These are phyloP conservation scores for Marasmius fiardii DNA, from an alignment of 1,284 basidiomycete species.

Conservation along the genomic window DNA sequence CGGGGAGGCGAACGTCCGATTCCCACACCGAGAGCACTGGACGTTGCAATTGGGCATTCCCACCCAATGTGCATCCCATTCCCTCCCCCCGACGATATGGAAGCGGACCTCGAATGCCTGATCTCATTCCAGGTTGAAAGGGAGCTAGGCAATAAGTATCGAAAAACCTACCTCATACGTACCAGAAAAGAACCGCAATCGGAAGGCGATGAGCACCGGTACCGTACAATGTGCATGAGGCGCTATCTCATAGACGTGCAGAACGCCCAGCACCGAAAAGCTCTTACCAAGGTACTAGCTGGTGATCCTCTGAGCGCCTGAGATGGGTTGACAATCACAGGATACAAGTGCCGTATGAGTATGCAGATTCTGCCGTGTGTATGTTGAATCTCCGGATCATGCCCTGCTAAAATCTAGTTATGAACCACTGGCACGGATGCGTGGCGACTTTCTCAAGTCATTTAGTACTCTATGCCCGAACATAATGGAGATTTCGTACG, in stretches of 20 bases:
- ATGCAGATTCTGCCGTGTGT: neutral
- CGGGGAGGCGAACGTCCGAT: no score
- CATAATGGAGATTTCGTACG: no score
- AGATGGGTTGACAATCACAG: neutral
- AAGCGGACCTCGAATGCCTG: no score
- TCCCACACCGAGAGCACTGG: no score
- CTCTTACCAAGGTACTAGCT: neutral
- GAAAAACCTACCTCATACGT: neutral
- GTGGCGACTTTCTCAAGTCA: neutral
- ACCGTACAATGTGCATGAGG: neutral
- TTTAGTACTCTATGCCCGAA: neutral
- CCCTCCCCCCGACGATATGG: no score
- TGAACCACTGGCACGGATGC: neutral
- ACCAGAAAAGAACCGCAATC: neutral
- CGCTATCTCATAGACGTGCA: neutral
- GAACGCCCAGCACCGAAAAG: neutral
- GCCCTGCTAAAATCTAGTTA: neutral
- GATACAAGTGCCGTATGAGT: neutral
- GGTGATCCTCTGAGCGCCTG: neutral
- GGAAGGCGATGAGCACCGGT: neutral
- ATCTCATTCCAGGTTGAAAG: no score
- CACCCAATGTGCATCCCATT: no score
- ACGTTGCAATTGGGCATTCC: no score
- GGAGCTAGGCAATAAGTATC: slow-evolving; percentile 18
- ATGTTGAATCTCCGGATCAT: neutral